Evolutionary conservation across 202 grass and related monocot genomes (phyloP).

Genomic region (Schoenoplectus triqueter): DNA sequence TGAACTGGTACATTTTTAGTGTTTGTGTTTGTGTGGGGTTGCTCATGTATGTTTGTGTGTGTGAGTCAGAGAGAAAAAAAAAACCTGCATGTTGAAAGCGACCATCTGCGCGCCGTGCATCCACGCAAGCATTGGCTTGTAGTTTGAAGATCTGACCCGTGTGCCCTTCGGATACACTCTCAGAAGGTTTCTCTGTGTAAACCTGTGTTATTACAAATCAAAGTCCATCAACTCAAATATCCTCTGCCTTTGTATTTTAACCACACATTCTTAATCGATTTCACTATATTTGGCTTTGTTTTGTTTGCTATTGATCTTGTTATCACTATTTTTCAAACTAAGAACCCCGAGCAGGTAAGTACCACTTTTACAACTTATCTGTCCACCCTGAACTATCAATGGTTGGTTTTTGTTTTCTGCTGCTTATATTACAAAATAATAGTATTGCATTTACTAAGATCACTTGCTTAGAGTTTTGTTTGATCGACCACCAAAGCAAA

Average conservation of each 20-base stretch:
- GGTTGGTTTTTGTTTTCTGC: neutral
- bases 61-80: conserved; percentile 18
- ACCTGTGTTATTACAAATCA: conserved; percentile 47
- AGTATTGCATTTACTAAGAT: neutral
- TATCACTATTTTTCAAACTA: neutral
- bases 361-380: neutral
- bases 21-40: neutral
- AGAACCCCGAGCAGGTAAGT: neutral
- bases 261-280: neutral
- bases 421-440: conserved; percentile 6
- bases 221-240: conserved; percentile 37
- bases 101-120: conserved; percentile 85
- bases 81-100: conserved; percentile 90
- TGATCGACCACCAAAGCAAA: neutral
- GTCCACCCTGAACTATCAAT: neutral
- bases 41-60: neutral
- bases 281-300: neutral
- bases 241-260: conserved; percentile 18
- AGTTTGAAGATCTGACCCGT: conserved; percentile 76
- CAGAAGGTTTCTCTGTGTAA: conserved; percentile 78
- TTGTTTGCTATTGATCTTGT: neutral
- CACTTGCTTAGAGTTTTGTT: conserved; percentile 15
- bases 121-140: conserved; percentile 75
- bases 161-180: conserved; percentile 82
- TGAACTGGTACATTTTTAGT: conserved; percentile 6